A percentile compares a stretch with the other conserved stretches of the same genome.
Evolutionary conservation across 345 rosid genomes (phyloP).

Genomic region (Turnera subulata): DNA sequence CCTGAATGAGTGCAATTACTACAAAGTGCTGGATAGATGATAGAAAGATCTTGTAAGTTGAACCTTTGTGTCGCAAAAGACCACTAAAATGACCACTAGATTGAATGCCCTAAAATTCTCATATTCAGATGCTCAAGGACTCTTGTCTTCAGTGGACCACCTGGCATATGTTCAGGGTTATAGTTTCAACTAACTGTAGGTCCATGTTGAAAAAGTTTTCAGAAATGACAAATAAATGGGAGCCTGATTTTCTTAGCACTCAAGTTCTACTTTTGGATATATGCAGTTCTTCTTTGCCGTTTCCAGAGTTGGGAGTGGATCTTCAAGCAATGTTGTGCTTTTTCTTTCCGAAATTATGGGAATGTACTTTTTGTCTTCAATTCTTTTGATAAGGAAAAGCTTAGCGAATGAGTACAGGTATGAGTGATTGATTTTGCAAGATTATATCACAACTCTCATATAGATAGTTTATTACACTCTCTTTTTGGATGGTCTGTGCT

Average conservation of each 20-base stretch:
- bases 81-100: no score
- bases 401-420: constrained; percentile 93
- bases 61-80: no score
- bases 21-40: neutral
- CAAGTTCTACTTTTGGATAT: constrained; percentile 22
- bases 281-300: constrained; percentile 98
- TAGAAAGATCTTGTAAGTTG: neutral
- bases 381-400: constrained; percentile 94
- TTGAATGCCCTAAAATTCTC: no score
- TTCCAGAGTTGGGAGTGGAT: constrained; percentile 98
- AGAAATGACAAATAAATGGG: neutral
- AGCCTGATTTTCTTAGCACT: constrained; percentile 2
- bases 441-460: neutral
- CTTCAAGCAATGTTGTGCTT: constrained; percentile 94
- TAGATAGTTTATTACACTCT: neutral
- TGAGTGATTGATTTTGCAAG: neutral
- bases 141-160: no score
- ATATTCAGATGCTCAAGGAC: no score
- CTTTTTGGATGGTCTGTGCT: neutral
- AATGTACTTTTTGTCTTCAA: constrained; percentile 93
- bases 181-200: neutral
- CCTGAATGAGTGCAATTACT: constrained; percentile 3
- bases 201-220: neutral
- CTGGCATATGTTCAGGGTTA: no score
- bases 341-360: constrained; percentile 98